Base-by-base conservation (phyloP, 345 rosid genomes). In the Gossypium thurberi region DNA sequence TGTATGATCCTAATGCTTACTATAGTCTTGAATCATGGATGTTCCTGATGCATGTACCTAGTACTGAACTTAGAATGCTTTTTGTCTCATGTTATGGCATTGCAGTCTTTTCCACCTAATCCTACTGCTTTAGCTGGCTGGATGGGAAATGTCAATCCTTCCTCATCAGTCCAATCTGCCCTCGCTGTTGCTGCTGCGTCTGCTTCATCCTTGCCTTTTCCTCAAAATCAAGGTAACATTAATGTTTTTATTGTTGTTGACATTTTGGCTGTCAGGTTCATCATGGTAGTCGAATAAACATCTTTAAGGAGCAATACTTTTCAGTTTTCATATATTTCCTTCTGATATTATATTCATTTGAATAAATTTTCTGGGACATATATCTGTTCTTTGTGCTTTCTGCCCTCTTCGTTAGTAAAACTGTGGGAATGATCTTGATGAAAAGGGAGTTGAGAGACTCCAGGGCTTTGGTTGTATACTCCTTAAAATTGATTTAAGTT, bases 131-230 rank as follows among this genome's bases (percentile, higher is more conserved):
- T 89, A 69, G 90, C 88, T 57, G 84, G 91, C 72, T 89, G 91
- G 91, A 86, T 89, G 91, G 85, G 83, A 56, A 89, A 81, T 84
- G 82, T 84, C 68, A 85, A 89, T 72, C 91, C 90, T 74, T 82
- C 97, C 69, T 89, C 97, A 50, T 82, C 97, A 15, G 84, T 91
- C 79, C 97, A 90, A 86, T 89, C 90, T 61, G 83, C 7, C 40
- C 40, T 33, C 40, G 40, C 78, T 61, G 82, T 85, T 48, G 85
- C 83, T 46, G 82, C 85, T 79, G 87, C 87, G 67, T 87, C 84
- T 78, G 87, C 86, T 59, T 86, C 90, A 20, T 80, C 87, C 21
- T 75, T 86, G 58, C 85, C 90, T 57, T 80, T 80, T 73, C 84
- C 84, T 12, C 86, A 80, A 68, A 86, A 79, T 83, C 90, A 86